Evolutionary conservation across 2,329 filamentous ascomycete species (phyloP), one percentile per base, ranked within the genome.

Genomic region (Gnomoniopsis sp.): DNA sequence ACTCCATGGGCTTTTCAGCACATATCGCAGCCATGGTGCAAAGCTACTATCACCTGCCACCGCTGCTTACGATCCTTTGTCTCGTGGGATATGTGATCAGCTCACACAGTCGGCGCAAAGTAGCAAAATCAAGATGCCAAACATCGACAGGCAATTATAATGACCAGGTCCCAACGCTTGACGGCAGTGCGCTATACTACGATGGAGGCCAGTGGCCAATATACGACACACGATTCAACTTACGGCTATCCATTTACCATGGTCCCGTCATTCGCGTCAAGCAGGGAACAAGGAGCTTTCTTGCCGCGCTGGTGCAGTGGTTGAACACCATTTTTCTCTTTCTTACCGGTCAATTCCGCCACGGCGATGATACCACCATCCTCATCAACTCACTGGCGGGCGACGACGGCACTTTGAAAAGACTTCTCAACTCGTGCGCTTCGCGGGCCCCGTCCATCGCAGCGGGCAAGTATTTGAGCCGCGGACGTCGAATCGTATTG

Each of bases 391-490:
- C 57, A 4, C 11, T 61, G 3, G 33, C 49, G 26, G 46, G 53
- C 3, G 53, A 61, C 10, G 56, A 61, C 34, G 4, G n/a, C 1
- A 8, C 23, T 1, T 21, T 61, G 12, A 59, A 59, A 41, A 21
- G 23, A 17, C 19, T 61, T 8, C 47, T 61, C 19, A 51, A 41
- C 12, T 36, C 56, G 6, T 56, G 57, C 34, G 38, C 59, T 12
- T 61, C 59, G 2, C 56, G 59, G 8, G 30, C 48, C 21, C 49
- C 57, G 10, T 61, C 57, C 1, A 53, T 61, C 12, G 49, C 59
- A 8, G 56, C 59, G 1, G 59, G 59, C 10, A 59, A 59, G 14
- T 59, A 61, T 26, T 57, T 61, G 44, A 61, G 59, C 36, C 43
- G 53, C 21, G 59, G 59, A 1, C 44, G 46, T 11, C 46, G 59